Evolutionary conservation across 2,329 filamentous ascomycete species (phyloP).

Genomic region (Juglanconis juglandina): DNA sequence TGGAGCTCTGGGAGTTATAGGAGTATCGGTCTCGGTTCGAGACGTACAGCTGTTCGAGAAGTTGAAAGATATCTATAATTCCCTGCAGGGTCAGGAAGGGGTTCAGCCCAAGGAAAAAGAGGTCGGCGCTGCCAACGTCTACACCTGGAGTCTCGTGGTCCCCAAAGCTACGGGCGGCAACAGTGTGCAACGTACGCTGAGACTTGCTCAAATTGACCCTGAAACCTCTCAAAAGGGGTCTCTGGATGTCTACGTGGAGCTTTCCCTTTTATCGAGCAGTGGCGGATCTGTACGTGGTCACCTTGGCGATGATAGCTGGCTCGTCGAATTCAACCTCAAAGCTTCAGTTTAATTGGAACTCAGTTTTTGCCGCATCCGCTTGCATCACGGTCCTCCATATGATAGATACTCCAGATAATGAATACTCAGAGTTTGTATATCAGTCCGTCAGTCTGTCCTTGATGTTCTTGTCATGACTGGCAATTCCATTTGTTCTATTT

Average conservation of each 20-base stretch:
- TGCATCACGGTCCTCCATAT: too few relatives aligned
- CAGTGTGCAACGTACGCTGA: background rate
- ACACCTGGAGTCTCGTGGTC: background rate
- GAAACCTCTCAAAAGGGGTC: background rate
- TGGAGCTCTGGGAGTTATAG: slow-evolving; percentile 48
- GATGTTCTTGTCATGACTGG: too few relatives aligned
- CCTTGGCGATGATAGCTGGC: background rate
- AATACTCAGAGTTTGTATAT: too few relatives aligned
- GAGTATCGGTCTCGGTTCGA: slow-evolving; percentile 36
- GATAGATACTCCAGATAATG: too few relatives aligned
- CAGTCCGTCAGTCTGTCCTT: too few relatives aligned
- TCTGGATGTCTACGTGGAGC: background rate
- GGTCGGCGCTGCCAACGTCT: background rate
- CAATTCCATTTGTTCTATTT: too few relatives aligned
- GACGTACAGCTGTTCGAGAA: slow-evolving; percentile 20
- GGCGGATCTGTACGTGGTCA: background rate
- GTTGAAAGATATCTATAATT: slow-evolving; percentile 28
- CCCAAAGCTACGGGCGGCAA: background rate
- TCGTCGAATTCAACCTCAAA: background rate
- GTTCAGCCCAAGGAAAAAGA: background rate
- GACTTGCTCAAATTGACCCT: background rate
- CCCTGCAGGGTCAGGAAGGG: slow-evolving; percentile 17
- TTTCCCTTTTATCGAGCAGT: background rate
- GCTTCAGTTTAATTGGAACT: background rate
- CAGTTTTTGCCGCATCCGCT: too few relatives aligned